These are phyloP conservation scores for Novymonas esmeraldas DNA, from an alignment of 208 protist species.

Conservation along the genomic window DNA sequence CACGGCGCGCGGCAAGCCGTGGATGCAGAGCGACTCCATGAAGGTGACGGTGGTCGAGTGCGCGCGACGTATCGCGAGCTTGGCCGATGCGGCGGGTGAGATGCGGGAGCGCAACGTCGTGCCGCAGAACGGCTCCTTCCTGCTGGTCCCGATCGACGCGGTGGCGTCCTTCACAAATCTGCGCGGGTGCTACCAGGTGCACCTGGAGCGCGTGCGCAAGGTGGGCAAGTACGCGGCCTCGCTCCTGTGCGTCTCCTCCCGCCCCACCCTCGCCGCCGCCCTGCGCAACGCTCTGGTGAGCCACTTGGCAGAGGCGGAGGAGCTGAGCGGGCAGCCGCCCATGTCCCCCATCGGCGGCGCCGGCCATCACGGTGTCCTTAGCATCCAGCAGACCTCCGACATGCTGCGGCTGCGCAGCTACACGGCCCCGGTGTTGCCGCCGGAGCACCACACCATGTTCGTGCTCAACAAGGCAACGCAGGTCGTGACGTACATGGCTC, in stretches of 20 bases:
- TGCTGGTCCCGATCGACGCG: conserved; percentile 80
- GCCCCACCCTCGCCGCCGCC: conserved; percentile 45
- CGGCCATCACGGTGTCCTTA: conserved; percentile 25
- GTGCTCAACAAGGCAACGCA: conserved; percentile 61
- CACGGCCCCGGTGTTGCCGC: conserved; percentile 34
- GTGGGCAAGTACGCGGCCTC: conserved; percentile 83
- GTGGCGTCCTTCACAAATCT: conserved; percentile 71
- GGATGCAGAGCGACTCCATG: conserved; percentile 71
- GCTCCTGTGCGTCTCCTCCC: conserved; percentile 72
- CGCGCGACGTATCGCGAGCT: conserved; percentile 44
- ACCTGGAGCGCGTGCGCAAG: conserved; percentile 61
- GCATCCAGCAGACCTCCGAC: conserved; percentile 41
- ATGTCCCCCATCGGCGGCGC: conserved; percentile 22
- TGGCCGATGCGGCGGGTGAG: conserved; percentile 62
- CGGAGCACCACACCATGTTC: conserved; percentile 77
- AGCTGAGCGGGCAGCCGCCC: conserved; percentile 22
- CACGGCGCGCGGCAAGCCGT: conserved; percentile 64
- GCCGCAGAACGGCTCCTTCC: conserved; percentile 72
- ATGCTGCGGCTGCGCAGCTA: conserved; percentile 37
- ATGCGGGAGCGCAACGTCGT: conserved; percentile 82
- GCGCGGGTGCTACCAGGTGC: conserved; percentile 54
- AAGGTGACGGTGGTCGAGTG: conserved; percentile 70
- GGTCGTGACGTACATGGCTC: conserved; percentile 71
- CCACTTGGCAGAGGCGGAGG: conserved; percentile 32
- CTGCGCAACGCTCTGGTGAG: conserved; percentile 71